Base-by-base conservation (phyloP, 257 asterid species). In the Thymus quinquecostatus region DNA sequence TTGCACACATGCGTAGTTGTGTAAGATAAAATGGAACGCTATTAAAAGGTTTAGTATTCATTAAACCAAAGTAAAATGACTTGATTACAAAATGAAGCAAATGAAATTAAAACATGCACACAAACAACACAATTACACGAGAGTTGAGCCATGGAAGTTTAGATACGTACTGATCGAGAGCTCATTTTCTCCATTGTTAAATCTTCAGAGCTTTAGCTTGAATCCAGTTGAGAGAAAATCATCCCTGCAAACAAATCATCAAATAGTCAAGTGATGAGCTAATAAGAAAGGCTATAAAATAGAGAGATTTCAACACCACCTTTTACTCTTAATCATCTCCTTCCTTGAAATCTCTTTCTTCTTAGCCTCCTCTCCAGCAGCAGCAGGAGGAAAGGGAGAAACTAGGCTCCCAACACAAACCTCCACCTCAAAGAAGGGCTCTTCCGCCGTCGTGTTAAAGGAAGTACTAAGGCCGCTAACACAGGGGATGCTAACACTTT, bases 341-440 rank as follows among this genome's bases (percentile, higher is more conserved):
- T 51, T 34, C 60, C 43, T 60, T 13, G 49, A 6, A 13, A 1
- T 2, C 5, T 11, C 50, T 28, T 32, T 66, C 60, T 64, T 71
- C 43, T 57, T 34, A 69, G 41, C 48, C 62, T 54, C 68, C 27
- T 64, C 53, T 14, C 28, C 8, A 12, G 12, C 29, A 27, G 45
- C 8, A 12, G 12, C 29, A 27, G 45, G 60, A n/a, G 66, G 34
- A 34, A 66, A 77, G 1, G 81, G 80, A 5, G 78, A 56, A 58
- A 84, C 65, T 28, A 86, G 83, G 49, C 82, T 84, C 11, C 55
- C 80, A 41, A 84, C 73, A 41, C 66, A 73, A 61, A 75, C 65
- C 38, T 81, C 75, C 0, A 82, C 79, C 72, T 83, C 72, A 53
- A 86, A 79, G 29, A 45, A 12, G 12, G 78, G 40, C 2, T 13